Evolutionary conservation across 192 early-diverging fungal genomes (phyloP), one percentile per base, ranked within the genome.

Genomic region (Tieghemiomyces parasiticus): DNA sequence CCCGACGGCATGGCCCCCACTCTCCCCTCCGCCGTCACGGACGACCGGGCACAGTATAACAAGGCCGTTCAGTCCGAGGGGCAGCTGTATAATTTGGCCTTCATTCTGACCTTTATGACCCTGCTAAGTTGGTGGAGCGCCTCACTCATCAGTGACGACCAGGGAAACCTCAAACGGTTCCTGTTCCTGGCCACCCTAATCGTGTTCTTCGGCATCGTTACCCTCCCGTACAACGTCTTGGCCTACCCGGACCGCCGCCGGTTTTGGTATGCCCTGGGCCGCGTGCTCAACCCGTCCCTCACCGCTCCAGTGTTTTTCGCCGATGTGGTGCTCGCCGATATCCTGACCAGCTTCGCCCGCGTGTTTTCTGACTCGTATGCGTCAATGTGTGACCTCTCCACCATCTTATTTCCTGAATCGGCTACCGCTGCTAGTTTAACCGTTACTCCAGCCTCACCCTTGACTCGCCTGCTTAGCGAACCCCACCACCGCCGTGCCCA

Each of bases 311-410:
- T 89, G 3, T 75, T 71, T 29, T 78, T 89, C 56, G 72, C 69
- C 0, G 95, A 98, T 61, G 78, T 93, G 29, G 83, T 98, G 34
- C 70, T 98, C 52, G 92, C 93, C 0, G 95, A 98, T 79, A 88
- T 97, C 31, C 65, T 98, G 70, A 97, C 93, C 0, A 91, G 88
- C 58, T 95, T 90, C 69, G 87, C 93, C 2, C 80, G 86, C 48
- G 86, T 93, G 22, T 74, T 95, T 59, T 88, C 89, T 13, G 95
- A 96, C 65, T 61, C 92, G 14, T 79, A 81, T 55, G 70, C 80
- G 9, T 58, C 54, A 22, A 32, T 68, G 13, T 82, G 84, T 46
- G 78, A 86, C 64, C 73, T 76, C 45, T 58, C n/a, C 52, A 54
- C 54, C 3, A 14, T 85, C 59, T 67, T 85, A 34, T 68, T 66